phyloP scores from a whole-genome alignment of 305 asterid species.

The Solanum hybrid region DNA sequence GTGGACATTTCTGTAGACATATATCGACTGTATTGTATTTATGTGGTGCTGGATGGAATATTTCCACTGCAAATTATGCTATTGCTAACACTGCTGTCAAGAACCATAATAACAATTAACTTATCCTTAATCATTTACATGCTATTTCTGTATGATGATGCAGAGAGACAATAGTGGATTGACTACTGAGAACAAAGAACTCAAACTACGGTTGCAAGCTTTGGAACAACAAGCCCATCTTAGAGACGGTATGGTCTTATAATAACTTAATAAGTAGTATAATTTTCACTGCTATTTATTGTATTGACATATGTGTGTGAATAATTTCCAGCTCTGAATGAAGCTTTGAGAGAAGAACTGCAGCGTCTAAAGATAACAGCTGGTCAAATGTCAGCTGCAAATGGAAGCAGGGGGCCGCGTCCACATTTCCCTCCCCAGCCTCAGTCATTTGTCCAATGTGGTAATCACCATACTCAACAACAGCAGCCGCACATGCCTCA shows the following conservation, averaged over 20 bases:
- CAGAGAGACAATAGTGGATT: constrained; percentile 79
- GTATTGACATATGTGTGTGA: not conserved
- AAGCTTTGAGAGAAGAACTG: constrained; percentile 68
- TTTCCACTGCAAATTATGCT: not conserved
- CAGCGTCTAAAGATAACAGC: constrained; percentile 77
- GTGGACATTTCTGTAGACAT: not conserved
- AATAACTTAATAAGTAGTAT: not conserved
- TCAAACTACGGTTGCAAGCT: constrained; percentile 74
- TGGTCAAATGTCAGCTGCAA: constrained; percentile 36
- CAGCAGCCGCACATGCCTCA: constrained; percentile 29
- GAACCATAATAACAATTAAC: not conserved
- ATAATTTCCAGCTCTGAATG: constrained; percentile 52
- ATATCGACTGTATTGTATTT: not conserved
- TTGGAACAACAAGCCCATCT: constrained; percentile 90
- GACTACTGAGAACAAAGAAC: constrained; percentile 82
- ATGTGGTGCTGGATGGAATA: not conserved
- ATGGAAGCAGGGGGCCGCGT: constrained; percentile 40
- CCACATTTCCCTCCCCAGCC: constrained; percentile 40
- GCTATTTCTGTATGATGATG: constrained; percentile 13
- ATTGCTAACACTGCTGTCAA: not conserved
- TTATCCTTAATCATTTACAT: not conserved
- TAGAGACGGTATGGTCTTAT: constrained; percentile 54
- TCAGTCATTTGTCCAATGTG: constrained; percentile 30
- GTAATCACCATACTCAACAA: constrained; percentile 34
- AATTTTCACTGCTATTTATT: not conserved